Conservation (phyloP, 2,329 filamentous ascomycete species). For the Blastomyces silverae region DNA sequence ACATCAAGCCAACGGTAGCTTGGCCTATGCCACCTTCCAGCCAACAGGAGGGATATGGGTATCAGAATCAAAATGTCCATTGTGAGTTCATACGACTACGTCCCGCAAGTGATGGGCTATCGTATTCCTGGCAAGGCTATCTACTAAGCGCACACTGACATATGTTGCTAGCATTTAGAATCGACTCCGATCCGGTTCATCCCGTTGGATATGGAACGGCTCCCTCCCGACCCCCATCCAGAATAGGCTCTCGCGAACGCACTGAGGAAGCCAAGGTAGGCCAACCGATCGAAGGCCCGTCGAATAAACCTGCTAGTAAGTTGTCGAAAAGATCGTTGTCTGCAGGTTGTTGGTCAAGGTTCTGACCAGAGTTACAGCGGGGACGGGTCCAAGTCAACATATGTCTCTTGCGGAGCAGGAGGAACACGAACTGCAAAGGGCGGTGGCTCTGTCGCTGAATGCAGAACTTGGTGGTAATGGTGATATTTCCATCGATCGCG, state of each 20-base stretch:
- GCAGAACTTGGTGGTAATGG: constrained; percentile 27
- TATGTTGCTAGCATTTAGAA: constrained; percentile 18
- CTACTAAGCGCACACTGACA: not conserved
- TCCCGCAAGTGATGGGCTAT: constrained; percentile 10
- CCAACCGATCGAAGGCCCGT: constrained; percentile 25
- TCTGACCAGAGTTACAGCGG: not conserved
- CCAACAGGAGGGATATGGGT: constrained; percentile 19
- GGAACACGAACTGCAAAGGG: constrained; percentile 42
- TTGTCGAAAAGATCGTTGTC: not conserved
- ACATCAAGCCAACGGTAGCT: not conserved
- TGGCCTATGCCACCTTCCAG: constrained; percentile 9
- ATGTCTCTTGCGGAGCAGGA: constrained; percentile 40
- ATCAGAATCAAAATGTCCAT: constrained; percentile 26
- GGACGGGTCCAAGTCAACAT: constrained; percentile 26
- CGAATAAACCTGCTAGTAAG: constrained; percentile 30
- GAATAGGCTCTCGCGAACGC: constrained; percentile 32
- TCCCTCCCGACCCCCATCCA: constrained; percentile 45
- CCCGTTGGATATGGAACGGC: constrained; percentile 32
- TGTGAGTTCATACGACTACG: constrained; percentile 23
- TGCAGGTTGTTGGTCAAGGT: constrained; percentile 18
- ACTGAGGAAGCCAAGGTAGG: constrained; percentile 23
- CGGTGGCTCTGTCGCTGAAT: constrained; percentile 43
- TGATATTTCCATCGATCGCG: constrained; percentile 36
- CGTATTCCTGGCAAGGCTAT: not conserved
- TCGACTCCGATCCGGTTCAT: constrained; percentile 15